A percentile compares a stretch with the other conserved stretches of the same genome.
phyloP scores from a whole-genome alignment of 1,284 basidiomycete species.

The Cutaneotrichosporon cyanovorans region DNA sequence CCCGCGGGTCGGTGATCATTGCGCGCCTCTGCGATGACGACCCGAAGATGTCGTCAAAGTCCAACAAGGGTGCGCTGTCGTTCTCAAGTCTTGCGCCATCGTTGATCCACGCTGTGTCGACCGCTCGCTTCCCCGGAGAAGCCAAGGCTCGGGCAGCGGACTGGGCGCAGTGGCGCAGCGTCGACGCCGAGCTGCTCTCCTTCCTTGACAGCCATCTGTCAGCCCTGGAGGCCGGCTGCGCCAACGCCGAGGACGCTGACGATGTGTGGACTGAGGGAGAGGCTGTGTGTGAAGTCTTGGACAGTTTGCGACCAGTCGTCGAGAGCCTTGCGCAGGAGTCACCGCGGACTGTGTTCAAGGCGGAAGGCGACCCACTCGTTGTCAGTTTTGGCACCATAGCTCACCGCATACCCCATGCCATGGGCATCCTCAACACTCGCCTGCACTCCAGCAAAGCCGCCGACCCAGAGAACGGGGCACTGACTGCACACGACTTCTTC shows the following conservation, averaged over 20 bases:
- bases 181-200: conserved; percentile 38
- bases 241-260: conserved; percentile 9
- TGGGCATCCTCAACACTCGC: conserved; percentile 28
- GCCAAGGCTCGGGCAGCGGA: conserved; percentile 19
- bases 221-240: conserved; percentile 17
- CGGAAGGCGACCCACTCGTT: conserved; percentile 13
- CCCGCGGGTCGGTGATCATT: conserved; percentile 34
- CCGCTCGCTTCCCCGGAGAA: conserved; percentile 19
- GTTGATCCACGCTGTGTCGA: conserved; percentile 31
- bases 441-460: conserved; percentile 9
- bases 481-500: conserved; percentile 18
- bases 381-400: conserved; percentile 25
- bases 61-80: conserved; percentile 13
- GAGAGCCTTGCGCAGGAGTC: conserved; percentile 12
- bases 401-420: conserved; percentile 31
- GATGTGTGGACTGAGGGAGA: conserved; percentile 41
- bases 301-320: conserved; percentile 24
- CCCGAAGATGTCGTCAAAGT: conserved; percentile 18
- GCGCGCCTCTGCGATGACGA: conserved; percentile 25
- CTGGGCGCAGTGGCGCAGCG: conserved; percentile 27
- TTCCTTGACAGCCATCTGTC: conserved; percentile 36
- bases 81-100: conserved; percentile 32
- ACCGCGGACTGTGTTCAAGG: conserved; percentile 3
- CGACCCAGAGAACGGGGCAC: background rate
- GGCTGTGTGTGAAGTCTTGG: conserved; percentile 31